Base-by-base conservation (phyloP, 352 stramenopile species). In the Aphanomyces invadans region DNA sequence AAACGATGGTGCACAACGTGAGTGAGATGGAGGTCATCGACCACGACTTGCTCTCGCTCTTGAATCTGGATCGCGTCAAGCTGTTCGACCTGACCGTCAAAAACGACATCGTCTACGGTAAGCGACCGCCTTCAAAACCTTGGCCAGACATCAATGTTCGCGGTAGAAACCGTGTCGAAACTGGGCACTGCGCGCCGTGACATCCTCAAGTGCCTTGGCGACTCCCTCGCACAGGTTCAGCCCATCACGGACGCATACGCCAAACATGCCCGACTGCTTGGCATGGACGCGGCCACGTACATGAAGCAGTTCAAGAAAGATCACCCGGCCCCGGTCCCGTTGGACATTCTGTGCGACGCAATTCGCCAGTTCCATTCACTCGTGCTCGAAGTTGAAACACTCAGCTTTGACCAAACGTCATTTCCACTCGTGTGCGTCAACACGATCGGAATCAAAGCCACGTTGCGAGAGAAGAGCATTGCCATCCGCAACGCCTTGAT, bases 31-130 rank as follows among this genome's bases (percentile, higher is more conserved):
- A 91, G 54, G 74, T 79, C 17, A 80, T 97, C 26, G 91, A 98
- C 70, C 81, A 77, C 59, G 92, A 98, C 49, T 81, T 97, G 26
- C 88, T 97, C 80, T 95, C 83, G 5, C 72, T 97, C 17, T 73
- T 97, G 10, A 74, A 79, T 4, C 78, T 97, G 2, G 79, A 88
- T 2, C 73, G 75, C 15, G 65, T 70, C 0, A 80, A 76, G 3
- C 51, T 95, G 3, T 71, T 95, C 0, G 75, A 88, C 59, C 69
- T 92, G 9, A 60, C 69, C 0, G 83, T 89, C 7, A 72, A 89
- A 10, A 57, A 70, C 0, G 76, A 83, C 28, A 79, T 84, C 36
- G 39, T 87, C 0, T 65, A 83, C 7, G 71, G 62, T 60, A 60
- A n/a, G n/a, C n/a, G n/a, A n/a, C n/a, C n/a, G n/a, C n/a, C n/a